These are phyloP conservation scores for Gaultheria prostrata DNA, from an alignment of 148 eudicot species.

Conservation along the genomic window DNA sequence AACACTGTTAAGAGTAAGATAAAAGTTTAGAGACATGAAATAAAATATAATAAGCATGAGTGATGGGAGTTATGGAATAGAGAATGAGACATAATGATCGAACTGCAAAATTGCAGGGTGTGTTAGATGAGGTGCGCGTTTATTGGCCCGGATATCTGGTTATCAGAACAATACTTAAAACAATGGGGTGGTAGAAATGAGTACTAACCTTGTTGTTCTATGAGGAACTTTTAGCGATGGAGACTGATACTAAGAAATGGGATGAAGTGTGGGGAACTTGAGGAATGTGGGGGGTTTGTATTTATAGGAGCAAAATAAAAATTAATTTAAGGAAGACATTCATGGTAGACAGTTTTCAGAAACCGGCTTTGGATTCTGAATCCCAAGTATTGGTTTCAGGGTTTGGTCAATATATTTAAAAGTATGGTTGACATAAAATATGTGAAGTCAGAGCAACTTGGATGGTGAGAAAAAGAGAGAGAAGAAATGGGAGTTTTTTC, in stretches of 20 bases:
- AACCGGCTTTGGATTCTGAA: not conserved
- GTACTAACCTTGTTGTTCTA: not conserved
- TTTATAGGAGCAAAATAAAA: not conserved
- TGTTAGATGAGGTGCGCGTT: too few relatives aligned
- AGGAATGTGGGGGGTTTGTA: not conserved
- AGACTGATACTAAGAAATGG: not conserved
- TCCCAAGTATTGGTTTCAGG: not conserved
- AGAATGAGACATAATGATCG: not conserved
- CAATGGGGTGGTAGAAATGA: not conserved
- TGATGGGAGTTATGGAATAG: too few relatives aligned
- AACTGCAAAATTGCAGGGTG: too few relatives aligned
- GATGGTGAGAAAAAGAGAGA: too few relatives aligned
- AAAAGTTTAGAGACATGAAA: too few relatives aligned
- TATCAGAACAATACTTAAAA: too few relatives aligned
- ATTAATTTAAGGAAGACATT: not conserved
- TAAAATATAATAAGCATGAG: too few relatives aligned
- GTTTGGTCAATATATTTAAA: not conserved
- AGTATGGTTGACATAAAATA: too few relatives aligned
- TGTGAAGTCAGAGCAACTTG: not conserved
- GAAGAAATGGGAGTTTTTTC: too few relatives aligned
- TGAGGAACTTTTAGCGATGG: not conserved
- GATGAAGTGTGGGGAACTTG: not conserved
- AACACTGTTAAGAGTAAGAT: too few relatives aligned
- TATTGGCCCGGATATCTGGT: too few relatives aligned
- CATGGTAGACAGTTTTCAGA: not conserved